Evolutionary conservation across 371 early-diverging fungal species (phyloP), one percentile per base, ranked within the genome.

Genomic region (Parasitella parasitica): DNA sequence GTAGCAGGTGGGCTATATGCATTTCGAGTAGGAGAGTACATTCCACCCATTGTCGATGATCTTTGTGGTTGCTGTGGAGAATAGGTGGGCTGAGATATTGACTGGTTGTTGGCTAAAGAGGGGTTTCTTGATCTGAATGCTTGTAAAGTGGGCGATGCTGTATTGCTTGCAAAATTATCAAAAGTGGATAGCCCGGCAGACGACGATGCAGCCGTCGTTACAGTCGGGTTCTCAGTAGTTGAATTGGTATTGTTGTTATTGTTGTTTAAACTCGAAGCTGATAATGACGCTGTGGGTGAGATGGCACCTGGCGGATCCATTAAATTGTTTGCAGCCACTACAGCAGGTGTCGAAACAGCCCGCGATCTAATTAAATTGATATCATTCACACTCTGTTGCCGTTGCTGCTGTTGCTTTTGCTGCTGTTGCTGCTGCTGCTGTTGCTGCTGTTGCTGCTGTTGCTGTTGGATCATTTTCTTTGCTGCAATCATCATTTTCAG

Each of bases 401-500:
- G 39, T 48, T 57, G 63, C n/a, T 58, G 58, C 26, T 65, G 58
- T 59, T 57, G 59, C 32, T 71, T 73, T 48, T 51, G 57, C 20
- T 57, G 67, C 34, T 69, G 73, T 55, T 70, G 58, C 57, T 54
- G 57, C 32, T 71, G 75, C 36, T 57, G 63, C 20, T 57, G 57
- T 32, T 64, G 66, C 22, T 32, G 64, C 56, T 64, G 66, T 26
- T 56, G 53, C 12, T 66, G 67, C 34, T 69, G 73, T 55, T 70
- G 58, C 57, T 57, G 59, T 27, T 73, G 78, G 39, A 77, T 70
- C 58, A 73, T 69, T 22, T 76, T 80, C 36, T 76, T 77, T 0
- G 78, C 81, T 26, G 73, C 72, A 51, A 80, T 65, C 69, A 80
- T 66, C 12, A 81, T 74, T 18, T 80, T 71, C 1, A 86, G 55